Evolutionary conservation across 164 flowering plant genomes (phyloP).

Genomic region (Santalum album): DNA sequence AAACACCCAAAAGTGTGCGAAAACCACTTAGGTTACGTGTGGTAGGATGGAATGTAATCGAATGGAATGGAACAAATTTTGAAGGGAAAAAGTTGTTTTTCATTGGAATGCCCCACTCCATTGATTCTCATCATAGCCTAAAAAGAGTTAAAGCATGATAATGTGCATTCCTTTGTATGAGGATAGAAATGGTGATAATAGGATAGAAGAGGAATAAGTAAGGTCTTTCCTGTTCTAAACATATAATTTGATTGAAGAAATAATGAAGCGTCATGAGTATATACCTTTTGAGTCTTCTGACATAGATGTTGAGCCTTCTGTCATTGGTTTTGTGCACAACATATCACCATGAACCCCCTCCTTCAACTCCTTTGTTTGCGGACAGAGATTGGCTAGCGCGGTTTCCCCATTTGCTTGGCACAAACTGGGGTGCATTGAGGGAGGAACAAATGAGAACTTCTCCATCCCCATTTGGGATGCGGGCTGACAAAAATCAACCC

Average conservation of each 20-base stretch:
- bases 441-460: slow-evolving; percentile 38
- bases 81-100: too few species aligned
- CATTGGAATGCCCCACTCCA: too few species aligned
- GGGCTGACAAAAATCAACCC: slow-evolving; percentile 44
- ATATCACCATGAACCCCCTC: slow-evolving; percentile 29
- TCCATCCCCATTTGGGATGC: slow-evolving; percentile 28
- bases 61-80: too few species aligned
- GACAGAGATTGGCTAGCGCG: slow-evolving; percentile 22
- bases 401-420: slow-evolving; percentile 20
- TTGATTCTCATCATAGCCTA: too few species aligned
- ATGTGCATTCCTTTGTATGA: too few species aligned
- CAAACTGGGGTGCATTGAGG: slow-evolving; percentile 15
- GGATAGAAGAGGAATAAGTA: too few species aligned
- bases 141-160: too few species aligned
- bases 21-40: too few species aligned
- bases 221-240: slow-evolving; percentile 13
- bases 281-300: slow-evolving; percentile 40
- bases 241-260: slow-evolving; percentile 5
- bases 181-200: too few species aligned
- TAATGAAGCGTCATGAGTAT: too few species aligned
- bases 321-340: slow-evolving; percentile 15
- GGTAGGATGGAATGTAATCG: too few species aligned
- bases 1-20: too few species aligned
- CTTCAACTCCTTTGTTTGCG: slow-evolving; percentile 37
- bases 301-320: slow-evolving; percentile 20